Conservation (phyloP, 2,329 filamentous ascomycete species). For the Aaosphaeria pasadenensis region DNA sequence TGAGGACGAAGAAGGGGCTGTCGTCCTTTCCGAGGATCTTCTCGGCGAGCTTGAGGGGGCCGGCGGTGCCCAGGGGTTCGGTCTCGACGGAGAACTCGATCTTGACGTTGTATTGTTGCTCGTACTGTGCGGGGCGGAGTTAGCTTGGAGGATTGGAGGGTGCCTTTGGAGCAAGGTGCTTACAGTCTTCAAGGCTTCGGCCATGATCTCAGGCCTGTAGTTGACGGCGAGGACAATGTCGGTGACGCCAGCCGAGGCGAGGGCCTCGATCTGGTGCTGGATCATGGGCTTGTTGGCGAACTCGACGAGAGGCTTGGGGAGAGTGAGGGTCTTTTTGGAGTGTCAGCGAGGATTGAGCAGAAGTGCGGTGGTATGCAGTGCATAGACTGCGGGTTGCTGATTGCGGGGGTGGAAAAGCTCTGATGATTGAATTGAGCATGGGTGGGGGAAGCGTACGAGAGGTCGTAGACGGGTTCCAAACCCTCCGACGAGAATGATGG, state of each 20-base stretch:
- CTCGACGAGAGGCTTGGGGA: conserved; percentile 96
- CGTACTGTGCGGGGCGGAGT: conserved; percentile 58
- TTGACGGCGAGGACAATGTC: conserved; percentile 98
- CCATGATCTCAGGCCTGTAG: conserved; percentile 98
- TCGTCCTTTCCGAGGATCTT: conserved; percentile 90
- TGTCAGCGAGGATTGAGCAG: conserved; percentile 14
- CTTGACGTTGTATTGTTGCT: conserved; percentile 86
- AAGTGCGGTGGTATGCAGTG: background rate
- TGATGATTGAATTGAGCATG: conserved; percentile 9
- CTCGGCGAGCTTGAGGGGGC: conserved; percentile 92
- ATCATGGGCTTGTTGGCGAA: conserved; percentile 99
- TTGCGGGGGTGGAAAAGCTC: conserved; percentile 17
- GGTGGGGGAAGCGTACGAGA: conserved; percentile 59
- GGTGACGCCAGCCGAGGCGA: conserved; percentile 89
- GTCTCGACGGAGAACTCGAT: conserved; percentile 97
- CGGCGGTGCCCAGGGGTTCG: conserved; percentile 91
- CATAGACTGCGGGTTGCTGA: conserved; percentile 2
- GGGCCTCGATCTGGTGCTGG: conserved; percentile 92
- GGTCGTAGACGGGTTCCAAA: conserved; percentile 97
- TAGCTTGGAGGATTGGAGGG: conserved; percentile 3
- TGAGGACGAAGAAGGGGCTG: conserved; percentile 94
- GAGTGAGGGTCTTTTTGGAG: conserved; percentile 74
- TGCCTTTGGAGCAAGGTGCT: conserved; percentile 18
- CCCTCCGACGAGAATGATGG: conserved; percentile 97
- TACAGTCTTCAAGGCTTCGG: conserved; percentile 85